A percentile compares a stretch with the other conserved stretches of the same genome.
Evolutionary conservation across 495 filamentous ascomycete species (phyloP).

Genomic region (Aspergillus panamensis): DNA sequence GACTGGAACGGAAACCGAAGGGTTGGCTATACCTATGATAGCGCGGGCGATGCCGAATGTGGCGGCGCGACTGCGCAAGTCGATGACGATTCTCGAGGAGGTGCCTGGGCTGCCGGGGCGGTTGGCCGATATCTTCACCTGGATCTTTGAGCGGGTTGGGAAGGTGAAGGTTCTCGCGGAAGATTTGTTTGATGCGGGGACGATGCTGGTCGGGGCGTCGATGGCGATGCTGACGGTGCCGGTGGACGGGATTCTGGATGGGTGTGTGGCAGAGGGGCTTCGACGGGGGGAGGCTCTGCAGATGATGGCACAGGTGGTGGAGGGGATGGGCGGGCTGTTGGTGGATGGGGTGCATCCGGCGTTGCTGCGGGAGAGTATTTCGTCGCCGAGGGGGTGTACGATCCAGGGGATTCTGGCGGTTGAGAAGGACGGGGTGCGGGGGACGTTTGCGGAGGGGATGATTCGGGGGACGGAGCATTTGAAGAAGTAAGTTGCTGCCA

Average conservation of each 20-base stretch:
- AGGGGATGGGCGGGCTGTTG: slow-evolving; percentile 32
- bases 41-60: slow-evolving; percentile 38
- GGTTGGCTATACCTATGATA: slow-evolving; percentile 17
- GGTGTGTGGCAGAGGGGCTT: slow-evolving; percentile 37
- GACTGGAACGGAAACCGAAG: neutral
- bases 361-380: slow-evolving; percentile 34
- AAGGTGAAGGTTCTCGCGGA: slow-evolving; percentile 29
- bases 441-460: slow-evolving; percentile 20
- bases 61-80: slow-evolving; percentile 32
- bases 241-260: slow-evolving; percentile 39
- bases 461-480: slow-evolving; percentile 22
- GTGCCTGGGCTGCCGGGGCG: slow-evolving; percentile 8
- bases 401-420: slow-evolving; percentile 33
- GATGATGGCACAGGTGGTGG: slow-evolving; percentile 30
- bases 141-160: slow-evolving; percentile 32
- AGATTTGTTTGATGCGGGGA: slow-evolving; percentile 29
- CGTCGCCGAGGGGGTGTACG: slow-evolving; percentile 36
- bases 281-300: slow-evolving; percentile 35
- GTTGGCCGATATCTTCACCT: slow-evolving; percentile 19
- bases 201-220: slow-evolving; percentile 32
- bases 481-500: neutral
- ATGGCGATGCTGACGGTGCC: slow-evolving; percentile 34
- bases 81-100: slow-evolving; percentile 35
- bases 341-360: slow-evolving; percentile 35
- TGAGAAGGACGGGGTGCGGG: slow-evolving; percentile 32